These are phyloP conservation scores for Actinomortierella ambigua DNA, from an alignment of 371 early-diverging fungal species.

Conservation along the genomic window DNA sequence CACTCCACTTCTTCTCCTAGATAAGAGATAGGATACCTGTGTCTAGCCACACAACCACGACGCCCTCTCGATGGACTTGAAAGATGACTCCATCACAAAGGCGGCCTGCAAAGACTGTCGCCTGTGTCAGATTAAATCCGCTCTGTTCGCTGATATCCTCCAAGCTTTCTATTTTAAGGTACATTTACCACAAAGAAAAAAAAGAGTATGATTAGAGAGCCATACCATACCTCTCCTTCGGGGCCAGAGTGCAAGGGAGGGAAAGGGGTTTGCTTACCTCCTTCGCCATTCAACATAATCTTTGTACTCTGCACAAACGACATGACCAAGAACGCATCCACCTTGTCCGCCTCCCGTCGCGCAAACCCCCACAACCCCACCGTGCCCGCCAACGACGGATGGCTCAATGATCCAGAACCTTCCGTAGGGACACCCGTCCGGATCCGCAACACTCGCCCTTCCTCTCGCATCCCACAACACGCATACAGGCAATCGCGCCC, in stretches of 20 bases:
- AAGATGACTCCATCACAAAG: constrained; percentile 18
- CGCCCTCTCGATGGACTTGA: constrained; percentile 33
- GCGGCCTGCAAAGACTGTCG: constrained; percentile 25
- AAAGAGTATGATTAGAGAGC: too few species aligned
- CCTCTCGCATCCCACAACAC: constrained; percentile 33
- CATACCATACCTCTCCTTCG: too few species aligned
- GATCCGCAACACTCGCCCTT: constrained; percentile 19
- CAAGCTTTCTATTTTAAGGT: constrained; percentile 9
- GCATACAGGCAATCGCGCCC: constrained; percentile 27
- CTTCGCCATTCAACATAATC: constrained; percentile 19
- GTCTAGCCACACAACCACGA: constrained; percentile 5
- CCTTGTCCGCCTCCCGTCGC: constrained; percentile 2
- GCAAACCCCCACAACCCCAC: constrained; percentile 34
- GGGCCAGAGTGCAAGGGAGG: neutral
- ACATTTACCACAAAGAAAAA: neutral
- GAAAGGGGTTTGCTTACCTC: constrained; percentile 7
- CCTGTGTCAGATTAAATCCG: constrained; percentile 19
- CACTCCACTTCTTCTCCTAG: neutral
- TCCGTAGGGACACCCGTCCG: constrained; percentile 26
- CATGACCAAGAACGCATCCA: constrained; percentile 25
- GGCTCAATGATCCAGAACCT: constrained; percentile 29
- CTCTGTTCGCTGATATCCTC: constrained; percentile 24
- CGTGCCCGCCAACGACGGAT: constrained; percentile 24
- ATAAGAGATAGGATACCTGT: constrained; percentile 7
- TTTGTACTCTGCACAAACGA: constrained; percentile 37